These are phyloP conservation scores for Blakeslea trispora DNA, from an alignment of 371 early-diverging fungal genomes.

Conservation along the genomic window DNA sequence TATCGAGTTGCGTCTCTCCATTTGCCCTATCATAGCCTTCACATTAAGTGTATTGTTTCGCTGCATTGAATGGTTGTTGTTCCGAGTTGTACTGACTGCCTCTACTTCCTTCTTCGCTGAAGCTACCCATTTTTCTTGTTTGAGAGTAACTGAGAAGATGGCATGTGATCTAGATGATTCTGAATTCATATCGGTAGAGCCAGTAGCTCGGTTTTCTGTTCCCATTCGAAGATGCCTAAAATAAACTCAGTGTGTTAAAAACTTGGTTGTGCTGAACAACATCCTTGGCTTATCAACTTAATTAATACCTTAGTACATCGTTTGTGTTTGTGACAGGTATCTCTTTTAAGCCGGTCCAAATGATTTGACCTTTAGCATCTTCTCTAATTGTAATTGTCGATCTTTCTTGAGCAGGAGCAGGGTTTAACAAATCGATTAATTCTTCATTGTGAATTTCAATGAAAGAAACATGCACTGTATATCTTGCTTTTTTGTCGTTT, in stretches of 20 bases:
- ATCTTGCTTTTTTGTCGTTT: conserved; percentile 33
- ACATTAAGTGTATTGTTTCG: conserved; percentile 42
- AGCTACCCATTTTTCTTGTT: conserved; percentile 66
- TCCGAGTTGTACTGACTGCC: background rate
- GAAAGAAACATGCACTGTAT: conserved; percentile 66
- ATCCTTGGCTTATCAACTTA: conserved; percentile 4
- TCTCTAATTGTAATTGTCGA: conserved; percentile 86
- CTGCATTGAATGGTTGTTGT: conserved; percentile 7
- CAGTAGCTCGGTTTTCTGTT: conserved; percentile 87
- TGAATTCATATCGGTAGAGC: conserved; percentile 96
- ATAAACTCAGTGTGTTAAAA: conserved; percentile 9
- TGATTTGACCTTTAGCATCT: conserved; percentile 88
- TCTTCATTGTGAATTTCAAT: conserved; percentile 99
- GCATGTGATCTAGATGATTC: conserved; percentile 97
- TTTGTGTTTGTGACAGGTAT: conserved; percentile 71
- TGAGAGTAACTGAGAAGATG: conserved; percentile 91
- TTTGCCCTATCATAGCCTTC: conserved; percentile 38
- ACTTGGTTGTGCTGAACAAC: conserved; percentile 18
- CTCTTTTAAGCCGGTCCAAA: conserved; percentile 91
- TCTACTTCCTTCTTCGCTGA: conserved; percentile 3
- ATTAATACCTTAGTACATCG: conserved; percentile 71
- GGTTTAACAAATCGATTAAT: conserved; percentile 81
- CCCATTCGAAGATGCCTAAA: conserved; percentile 73
- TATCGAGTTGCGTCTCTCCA: conserved; percentile 30
- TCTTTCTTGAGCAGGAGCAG: conserved; percentile 53